Conservation (phyloP, 208 protist genomes). For the Porcisia hertigi region DNA sequence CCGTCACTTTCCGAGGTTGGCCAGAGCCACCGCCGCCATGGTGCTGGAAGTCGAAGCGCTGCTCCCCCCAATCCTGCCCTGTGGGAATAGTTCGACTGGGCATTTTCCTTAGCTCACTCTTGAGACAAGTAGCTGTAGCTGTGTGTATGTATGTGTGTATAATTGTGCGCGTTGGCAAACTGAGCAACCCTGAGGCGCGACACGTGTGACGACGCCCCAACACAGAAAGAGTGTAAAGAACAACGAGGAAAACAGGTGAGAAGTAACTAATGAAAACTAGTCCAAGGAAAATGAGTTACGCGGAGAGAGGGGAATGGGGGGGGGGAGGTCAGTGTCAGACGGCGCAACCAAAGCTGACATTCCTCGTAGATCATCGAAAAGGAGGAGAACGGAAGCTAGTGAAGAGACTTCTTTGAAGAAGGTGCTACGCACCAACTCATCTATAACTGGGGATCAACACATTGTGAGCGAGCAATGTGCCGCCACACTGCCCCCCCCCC, state of each 20-base stretch:
- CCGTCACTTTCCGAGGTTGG: constrained; percentile 54
- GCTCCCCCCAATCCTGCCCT: constrained; percentile 89
- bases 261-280: neutral
- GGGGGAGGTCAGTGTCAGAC: neutral
- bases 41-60: constrained; percentile 83
- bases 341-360: neutral
- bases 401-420: neutral
- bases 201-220: neutral
- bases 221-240: too few species aligned
- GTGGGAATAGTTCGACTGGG: constrained; percentile 47
- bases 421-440: neutral
- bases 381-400: neutral
- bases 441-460: neutral
- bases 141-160: neutral
- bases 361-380: neutral
- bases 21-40: constrained; percentile 23
- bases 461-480: neutral
- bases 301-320: neutral
- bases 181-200: neutral
- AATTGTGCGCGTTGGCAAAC: neutral
- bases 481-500: neutral
- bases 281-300: neutral
- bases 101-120: constrained; percentile 13
- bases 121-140: constrained; percentile 1
- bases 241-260: neutral